Conservation (phyloP, 768 basidiomycete species). For the Podaxis rugospora region DNA sequence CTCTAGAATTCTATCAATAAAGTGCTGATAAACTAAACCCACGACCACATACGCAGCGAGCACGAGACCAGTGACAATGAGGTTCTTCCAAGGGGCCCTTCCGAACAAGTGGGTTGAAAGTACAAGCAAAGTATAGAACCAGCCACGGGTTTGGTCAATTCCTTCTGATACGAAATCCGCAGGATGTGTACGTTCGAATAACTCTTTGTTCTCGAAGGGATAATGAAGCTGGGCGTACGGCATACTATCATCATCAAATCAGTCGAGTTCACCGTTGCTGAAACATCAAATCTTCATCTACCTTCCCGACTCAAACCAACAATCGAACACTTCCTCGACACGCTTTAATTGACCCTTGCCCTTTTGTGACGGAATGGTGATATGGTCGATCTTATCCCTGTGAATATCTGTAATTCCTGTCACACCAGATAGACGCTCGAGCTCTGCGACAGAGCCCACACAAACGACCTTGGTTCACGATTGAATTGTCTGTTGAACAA, state of each 20-base stretch:
- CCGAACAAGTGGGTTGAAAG: constrained; percentile 94
- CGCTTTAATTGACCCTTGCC: constrained; percentile 86
- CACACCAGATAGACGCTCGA: constrained; percentile 82
- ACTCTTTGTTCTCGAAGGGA: constrained; percentile 94
- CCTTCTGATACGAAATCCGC: constrained; percentile 98
- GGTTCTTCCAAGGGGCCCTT: constrained; percentile 94
- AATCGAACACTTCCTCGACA: constrained; percentile 98
- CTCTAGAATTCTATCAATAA: constrained; percentile 38
- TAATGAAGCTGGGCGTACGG: constrained; percentile 97
- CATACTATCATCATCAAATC: constrained; percentile 62
- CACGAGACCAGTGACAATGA: constrained; percentile 94
- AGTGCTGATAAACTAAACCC: not conserved
- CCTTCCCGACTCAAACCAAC: constrained; percentile 99
- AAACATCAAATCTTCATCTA: constrained; percentile 26
- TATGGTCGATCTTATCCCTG: constrained; percentile 90
- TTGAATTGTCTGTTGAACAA: not conserved
- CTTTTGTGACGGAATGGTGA: constrained; percentile 89
- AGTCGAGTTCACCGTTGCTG: not conserved
- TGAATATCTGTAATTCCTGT: constrained; percentile 87
- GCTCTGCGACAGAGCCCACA: constrained; percentile 82
- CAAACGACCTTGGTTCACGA: constrained; percentile 58
- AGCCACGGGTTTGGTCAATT: constrained; percentile 98
- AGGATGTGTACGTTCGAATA: constrained; percentile 82
- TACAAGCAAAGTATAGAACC: constrained; percentile 98
- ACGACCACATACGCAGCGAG: constrained; percentile 75